Evolutionary conservation across 1,284 basidiomycete species (phyloP), one percentile per base, ranked within the genome.

Genomic region (Papiliotrema laurentii): DNA sequence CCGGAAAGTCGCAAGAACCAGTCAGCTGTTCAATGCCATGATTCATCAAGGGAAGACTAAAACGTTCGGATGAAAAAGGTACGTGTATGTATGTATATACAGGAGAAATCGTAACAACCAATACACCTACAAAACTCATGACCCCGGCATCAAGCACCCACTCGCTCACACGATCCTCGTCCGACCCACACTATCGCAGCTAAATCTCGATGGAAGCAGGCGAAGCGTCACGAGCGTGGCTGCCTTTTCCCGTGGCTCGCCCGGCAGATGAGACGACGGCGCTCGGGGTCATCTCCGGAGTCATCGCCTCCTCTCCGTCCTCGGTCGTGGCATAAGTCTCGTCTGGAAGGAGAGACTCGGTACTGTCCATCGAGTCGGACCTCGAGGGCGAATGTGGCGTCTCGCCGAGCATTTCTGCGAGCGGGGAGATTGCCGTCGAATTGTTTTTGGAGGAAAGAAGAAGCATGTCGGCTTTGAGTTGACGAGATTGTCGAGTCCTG

Each of bases 381-480:
- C 34, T 28, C n/a, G 50, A 43, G 19, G 49, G 47, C 6, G 18
- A 36, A 7, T 38, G 22, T 11, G 35, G 30, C 11, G 31, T 25
- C 11, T 27, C 16, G 25, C 21, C n/a, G 25, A 26, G 5, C 16
- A 61, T 35, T 4, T 51, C 37, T 4, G 28, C 38, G 24, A 58
- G 28, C 3, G 49, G 25, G 35, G 50, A 45, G 22, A 57, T 35
- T 3, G 45, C 33, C 5, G 35, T 45, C 10, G 44, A 42, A n/a
- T n/a, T n/a, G 11, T 25, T 33, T 26, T 44, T 28, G 24, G 36
- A 5, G 9, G 54, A 49, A 11, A 59, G 45, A 5, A 64, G 48
- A 11, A 62, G 21, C 56, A 60, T 56, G 19, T 64, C 59, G 2
- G 64, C 62, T 45, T 58, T 61, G 51, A 61, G 43, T 14, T 54